These are phyloP conservation scores for Fusarium anthophilum DNA, from an alignment of 2,329 filamentous ascomycete species.

Conservation along the genomic window DNA sequence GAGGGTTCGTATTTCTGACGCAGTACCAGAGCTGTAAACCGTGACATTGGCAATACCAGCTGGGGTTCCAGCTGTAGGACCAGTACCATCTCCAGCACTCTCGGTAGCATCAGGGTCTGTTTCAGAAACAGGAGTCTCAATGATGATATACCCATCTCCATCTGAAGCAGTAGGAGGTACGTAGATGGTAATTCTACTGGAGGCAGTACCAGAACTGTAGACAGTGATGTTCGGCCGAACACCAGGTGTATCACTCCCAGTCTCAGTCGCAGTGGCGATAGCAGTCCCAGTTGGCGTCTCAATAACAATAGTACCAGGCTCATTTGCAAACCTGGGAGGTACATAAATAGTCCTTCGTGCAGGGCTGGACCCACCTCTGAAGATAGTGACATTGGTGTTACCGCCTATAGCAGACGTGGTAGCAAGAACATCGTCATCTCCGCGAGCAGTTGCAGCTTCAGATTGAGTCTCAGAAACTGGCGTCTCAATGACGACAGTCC, in stretches of 20 bases:
- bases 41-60: neutral
- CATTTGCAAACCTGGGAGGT: neutral
- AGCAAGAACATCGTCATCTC: neutral
- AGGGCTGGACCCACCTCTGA: neutral
- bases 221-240: neutral
- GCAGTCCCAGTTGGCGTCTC: neutral
- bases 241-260: neutral
- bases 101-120: neutral
- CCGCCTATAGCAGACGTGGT: neutral
- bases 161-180: neutral
- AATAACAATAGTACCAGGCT: slow-evolving; percentile 13
- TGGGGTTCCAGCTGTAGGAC: fast-evolving
- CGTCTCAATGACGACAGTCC: slow-evolving; percentile 11
- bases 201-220: neutral
- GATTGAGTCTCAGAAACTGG: slow-evolving; percentile 7
- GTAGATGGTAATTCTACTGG: neutral
- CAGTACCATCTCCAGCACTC: neutral
- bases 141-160: neutral
- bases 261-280: neutral
- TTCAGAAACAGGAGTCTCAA: neutral
- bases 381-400: slow-evolving; percentile 7
- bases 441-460: neutral
- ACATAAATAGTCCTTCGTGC: slow-evolving; percentile 1
- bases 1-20: neutral
- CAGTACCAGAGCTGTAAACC: neutral